Evolutionary conservation across 139 green algal species (phyloP), one percentile per base, ranked within the genome.

Genomic region (Haematococcus lacustris): DNA sequence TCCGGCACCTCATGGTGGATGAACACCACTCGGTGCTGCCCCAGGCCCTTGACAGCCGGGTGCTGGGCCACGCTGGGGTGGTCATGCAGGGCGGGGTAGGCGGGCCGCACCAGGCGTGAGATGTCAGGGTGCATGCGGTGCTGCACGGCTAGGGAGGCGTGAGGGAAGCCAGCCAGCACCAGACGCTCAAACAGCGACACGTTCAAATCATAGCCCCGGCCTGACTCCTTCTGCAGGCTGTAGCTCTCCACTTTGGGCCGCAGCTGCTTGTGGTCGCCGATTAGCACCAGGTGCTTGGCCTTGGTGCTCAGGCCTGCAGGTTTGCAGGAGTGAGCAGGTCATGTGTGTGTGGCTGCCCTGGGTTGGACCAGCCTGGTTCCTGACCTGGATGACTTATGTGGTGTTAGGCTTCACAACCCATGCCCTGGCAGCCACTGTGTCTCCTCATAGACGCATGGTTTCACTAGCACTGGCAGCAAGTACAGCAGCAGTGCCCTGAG

Each of bases 171-270:
- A 3, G 34, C 3, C 38, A 73, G 32, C 39, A 89, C 82, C 43
- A 96, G 82, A 3, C 90, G 79, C 77, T 96, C 90, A 77, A 96
- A 95, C 28, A 95, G 71, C 1, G 88, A 94, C 5, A 93, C 71
- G 73, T 90, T 87, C 37, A 94, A 80, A 40, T 87, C 76, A 76
- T 87, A 80, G 51, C 89, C 88, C 1, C 73, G n/a, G 43, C 73
- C 79, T 0, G 80, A 82, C 68, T 87, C 67, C 41, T 80, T 67
- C 35, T 76, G 68, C 63, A 93, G 80, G 2, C 79, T 23, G 53
- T 87, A 92, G 50, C 74, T 57, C 32, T 93, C 83, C 6, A 88
- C 77, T 83, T 93, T 93, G 64, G 90, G 90, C 0, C 88, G 83
- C 51, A 95, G 85, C 82, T 95, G 90, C n/a, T n/a, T n/a, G n/a